Percentiles rank a stretch among this genome's conserved stretches.
Evolutionary conservation across 495 filamentous ascomycete species (phyloP).

Genomic region (Aspergillus egyptiacus): DNA sequence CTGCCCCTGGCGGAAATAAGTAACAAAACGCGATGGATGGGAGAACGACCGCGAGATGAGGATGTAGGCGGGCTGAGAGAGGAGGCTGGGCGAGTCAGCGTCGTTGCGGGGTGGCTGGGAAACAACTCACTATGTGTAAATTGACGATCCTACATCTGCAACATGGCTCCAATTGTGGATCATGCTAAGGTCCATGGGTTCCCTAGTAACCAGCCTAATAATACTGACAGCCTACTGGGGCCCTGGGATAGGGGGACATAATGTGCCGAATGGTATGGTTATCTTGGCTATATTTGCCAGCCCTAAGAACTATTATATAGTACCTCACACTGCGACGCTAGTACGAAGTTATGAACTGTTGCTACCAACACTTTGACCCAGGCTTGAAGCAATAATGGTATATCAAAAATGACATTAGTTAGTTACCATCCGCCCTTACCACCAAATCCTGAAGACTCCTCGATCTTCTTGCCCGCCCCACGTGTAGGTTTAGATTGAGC

Average conservation of each 20-base stretch:
- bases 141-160: too few relatives aligned
- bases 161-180: too few relatives aligned
- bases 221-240: background rate
- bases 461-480: conserved; percentile 55
- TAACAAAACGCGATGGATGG: conserved; percentile 8
- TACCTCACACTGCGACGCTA: background rate
- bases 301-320: conserved; percentile 5
- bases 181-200: too few relatives aligned
- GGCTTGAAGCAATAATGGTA: background rate
- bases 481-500: conserved; percentile 75
- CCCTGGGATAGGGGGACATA: background rate
- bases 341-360: background rate
- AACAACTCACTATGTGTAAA: too few relatives aligned
- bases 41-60: conserved; percentile 11
- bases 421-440: conserved; percentile 50
- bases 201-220: background rate
- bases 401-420: background rate
- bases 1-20: conserved; percentile 6
- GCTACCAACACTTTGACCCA: conserved; percentile 3
- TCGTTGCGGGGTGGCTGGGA: conserved; percentile 26
- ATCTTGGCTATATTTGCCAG: conserved; percentile 4
- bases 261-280: conserved; percentile 1
- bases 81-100: conserved; percentile 24
- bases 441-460: conserved; percentile 56
- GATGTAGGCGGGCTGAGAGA: conserved; percentile 3